Conservation (phyloP, 805 yeast genomes). For the Tetrapisispora iriomotensis region DNA sequence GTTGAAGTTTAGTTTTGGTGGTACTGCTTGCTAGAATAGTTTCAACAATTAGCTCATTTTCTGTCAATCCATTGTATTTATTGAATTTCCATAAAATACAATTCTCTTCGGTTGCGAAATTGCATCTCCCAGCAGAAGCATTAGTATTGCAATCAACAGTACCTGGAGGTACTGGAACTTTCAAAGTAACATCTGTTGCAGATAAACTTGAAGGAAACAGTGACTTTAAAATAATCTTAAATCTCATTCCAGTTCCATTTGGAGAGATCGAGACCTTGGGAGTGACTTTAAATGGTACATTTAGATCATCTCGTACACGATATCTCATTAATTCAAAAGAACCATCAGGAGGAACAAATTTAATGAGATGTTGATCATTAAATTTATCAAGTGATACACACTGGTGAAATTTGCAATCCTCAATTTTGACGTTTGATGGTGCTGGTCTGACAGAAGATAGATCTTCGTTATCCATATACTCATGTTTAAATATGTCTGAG, state of each 20-base stretch:
- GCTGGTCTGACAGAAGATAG: constrained; percentile 31
- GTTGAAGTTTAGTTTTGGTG: constrained; percentile 17
- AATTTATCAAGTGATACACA: constrained; percentile 69
- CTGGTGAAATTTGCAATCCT: constrained; percentile 79
- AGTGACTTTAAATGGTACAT: constrained; percentile 59
- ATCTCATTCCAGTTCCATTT: constrained; percentile 40
- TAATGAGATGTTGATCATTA: constrained; percentile 53
- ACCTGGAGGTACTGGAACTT: constrained; percentile 61
- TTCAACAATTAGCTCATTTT: constrained; percentile 49
- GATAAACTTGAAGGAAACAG: constrained; percentile 45
- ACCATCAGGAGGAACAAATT: constrained; percentile 82
- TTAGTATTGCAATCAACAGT: constrained; percentile 39
- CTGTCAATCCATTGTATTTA: constrained; percentile 59
- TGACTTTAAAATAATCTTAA: constrained; percentile 54
- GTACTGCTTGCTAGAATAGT: constrained; percentile 31
- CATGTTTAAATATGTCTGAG: background rate
- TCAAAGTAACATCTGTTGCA: constrained; percentile 55
- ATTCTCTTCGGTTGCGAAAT: constrained; percentile 56
- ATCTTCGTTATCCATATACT: constrained; percentile 19
- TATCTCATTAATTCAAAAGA: constrained; percentile 76
- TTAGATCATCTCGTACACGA: constrained; percentile 46
- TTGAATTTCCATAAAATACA: constrained; percentile 60
- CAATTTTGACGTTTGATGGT: constrained; percentile 45
- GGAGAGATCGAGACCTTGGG: constrained; percentile 41
- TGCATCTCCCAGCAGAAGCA: constrained; percentile 55